phyloP scores from a whole-genome alignment of 2,329 filamentous ascomycete genomes.

The Emydomyces testavorans region DNA sequence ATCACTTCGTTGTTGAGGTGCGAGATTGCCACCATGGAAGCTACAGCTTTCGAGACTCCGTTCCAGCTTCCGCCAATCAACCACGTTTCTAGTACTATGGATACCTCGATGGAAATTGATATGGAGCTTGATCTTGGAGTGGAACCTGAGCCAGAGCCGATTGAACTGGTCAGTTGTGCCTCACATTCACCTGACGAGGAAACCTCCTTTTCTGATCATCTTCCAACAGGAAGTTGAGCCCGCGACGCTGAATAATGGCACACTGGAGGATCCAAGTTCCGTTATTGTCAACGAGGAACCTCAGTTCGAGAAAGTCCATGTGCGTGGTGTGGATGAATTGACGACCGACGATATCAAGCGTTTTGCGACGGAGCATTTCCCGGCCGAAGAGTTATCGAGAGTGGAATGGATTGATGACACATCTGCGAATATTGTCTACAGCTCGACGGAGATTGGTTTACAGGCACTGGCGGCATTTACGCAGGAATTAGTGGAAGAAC shows the following conservation, averaged over 20 bases:
- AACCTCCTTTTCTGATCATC: neutral
- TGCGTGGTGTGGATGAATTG: constrained; percentile 71
- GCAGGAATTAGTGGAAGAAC: constrained; percentile 23
- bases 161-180: constrained; percentile 19
- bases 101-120: constrained; percentile 54
- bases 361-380: constrained; percentile 60
- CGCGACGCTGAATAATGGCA: neutral
- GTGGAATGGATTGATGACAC: constrained; percentile 95
- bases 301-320: constrained; percentile 56
- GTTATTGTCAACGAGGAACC: constrained; percentile 26
- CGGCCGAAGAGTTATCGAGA: constrained; percentile 43
- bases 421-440: constrained; percentile 77
- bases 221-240: constrained; percentile 3
- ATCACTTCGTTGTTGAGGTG: neutral
- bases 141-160: constrained; percentile 33
- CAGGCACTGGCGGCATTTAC: constrained; percentile 44
- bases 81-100: constrained; percentile 19
- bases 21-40: constrained; percentile 16
- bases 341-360: constrained; percentile 67
- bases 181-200: neutral
- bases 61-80: constrained; percentile 13
- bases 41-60: constrained; percentile 15
- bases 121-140: constrained; percentile 54
- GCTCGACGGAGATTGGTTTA: constrained; percentile 42
- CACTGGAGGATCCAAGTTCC: constrained; percentile 11